Percentiles rank a stretch among this genome's conserved stretches.
Conservation (phyloP, 371 early-diverging fungal genomes). For the Chytridiales sp. region DNA sequence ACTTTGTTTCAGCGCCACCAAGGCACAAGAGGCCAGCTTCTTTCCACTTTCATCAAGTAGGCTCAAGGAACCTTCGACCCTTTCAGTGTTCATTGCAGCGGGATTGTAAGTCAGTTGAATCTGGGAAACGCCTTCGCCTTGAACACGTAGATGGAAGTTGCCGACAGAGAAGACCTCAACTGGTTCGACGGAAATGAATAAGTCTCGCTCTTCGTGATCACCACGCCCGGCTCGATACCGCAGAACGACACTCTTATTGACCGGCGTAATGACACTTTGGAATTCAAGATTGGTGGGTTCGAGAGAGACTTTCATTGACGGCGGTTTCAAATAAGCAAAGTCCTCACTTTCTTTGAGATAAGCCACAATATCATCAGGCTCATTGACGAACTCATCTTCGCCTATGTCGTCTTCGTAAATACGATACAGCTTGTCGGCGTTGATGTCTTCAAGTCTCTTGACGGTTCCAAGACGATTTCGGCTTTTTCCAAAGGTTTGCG, state of each 20-base stretch:
- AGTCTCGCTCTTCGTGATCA: constrained; percentile 54
- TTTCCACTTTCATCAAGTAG: constrained; percentile 55
- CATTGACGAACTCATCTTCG: constrained; percentile 28
- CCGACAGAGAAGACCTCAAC: constrained; percentile 49
- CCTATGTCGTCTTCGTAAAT: constrained; percentile 16
- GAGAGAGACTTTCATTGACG: constrained; percentile 38
- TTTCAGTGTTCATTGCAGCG: constrained; percentile 39
- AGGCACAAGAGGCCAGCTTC: constrained; percentile 42
- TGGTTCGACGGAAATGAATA: constrained; percentile 53
- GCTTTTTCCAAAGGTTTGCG: constrained; percentile 26
- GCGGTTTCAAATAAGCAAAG: constrained; percentile 41
- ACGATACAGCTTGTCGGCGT: constrained; percentile 1
- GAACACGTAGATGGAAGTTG: constrained; percentile 47
- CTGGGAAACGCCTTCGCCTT: constrained; percentile 54
- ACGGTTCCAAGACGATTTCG: constrained; percentile 30
- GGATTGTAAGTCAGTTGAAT: constrained; percentile 50
- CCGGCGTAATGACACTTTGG: constrained; percentile 46
- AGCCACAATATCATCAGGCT: constrained; percentile 47
- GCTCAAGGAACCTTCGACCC: constrained; percentile 46
- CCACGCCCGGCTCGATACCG: constrained; percentile 53
- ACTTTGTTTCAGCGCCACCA: constrained; percentile 46
- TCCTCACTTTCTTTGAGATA: constrained; percentile 52
- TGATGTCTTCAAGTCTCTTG: constrained; percentile 30
- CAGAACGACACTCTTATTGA: constrained; percentile 44
- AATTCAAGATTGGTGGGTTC: constrained; percentile 50